A percentile compares a stretch with the other conserved stretches of the same genome.
These are phyloP conservation scores for Begonia loranthoides DNA, from an alignment of 306 rosid species.

Conservation along the genomic window DNA sequence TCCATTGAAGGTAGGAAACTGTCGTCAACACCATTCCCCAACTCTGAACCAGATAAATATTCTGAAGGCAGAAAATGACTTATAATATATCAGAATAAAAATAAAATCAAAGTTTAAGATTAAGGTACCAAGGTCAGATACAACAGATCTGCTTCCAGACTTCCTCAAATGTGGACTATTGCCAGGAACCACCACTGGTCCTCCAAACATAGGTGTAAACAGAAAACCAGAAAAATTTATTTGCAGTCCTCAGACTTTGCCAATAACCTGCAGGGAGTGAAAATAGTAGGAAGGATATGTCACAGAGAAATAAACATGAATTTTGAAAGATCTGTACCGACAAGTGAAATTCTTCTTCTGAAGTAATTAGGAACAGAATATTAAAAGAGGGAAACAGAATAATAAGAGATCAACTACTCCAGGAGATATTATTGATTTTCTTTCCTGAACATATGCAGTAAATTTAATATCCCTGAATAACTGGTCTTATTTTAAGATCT, in stretches of 20 bases:
- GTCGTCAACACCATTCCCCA: conserved; percentile 59
- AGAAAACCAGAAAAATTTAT: conserved; percentile 18
- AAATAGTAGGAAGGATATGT: too few species aligned
- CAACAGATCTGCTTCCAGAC: conserved; percentile 84
- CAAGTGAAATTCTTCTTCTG: too few species aligned
- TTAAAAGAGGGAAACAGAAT: too few species aligned
- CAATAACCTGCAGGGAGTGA: conserved; percentile 2
- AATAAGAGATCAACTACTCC: too few species aligned
- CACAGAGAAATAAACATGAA: too few species aligned
- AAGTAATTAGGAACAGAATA: too few species aligned
- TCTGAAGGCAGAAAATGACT: conserved; percentile 12
- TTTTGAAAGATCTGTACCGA: too few species aligned
- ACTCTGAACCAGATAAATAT: conserved; percentile 34
- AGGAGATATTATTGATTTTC: too few species aligned
- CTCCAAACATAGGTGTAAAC: conserved; percentile 72
- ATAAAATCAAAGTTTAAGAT: not conserved
- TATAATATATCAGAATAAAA: not conserved
- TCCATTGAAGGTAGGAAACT: conserved; percentile 36
- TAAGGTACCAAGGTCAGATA: conserved; percentile 68
- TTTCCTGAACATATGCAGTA: too few species aligned
- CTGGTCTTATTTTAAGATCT: too few species aligned
- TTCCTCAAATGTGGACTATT: conserved; percentile 88
- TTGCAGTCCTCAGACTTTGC: not conserved
- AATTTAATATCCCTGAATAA: too few species aligned
- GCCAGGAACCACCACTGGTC: conserved; percentile 38